These are phyloP conservation scores for Hanseniaspora uvarum DNA, from an alignment of 1,139 yeast genomes.

Conservation along the genomic window DNA sequence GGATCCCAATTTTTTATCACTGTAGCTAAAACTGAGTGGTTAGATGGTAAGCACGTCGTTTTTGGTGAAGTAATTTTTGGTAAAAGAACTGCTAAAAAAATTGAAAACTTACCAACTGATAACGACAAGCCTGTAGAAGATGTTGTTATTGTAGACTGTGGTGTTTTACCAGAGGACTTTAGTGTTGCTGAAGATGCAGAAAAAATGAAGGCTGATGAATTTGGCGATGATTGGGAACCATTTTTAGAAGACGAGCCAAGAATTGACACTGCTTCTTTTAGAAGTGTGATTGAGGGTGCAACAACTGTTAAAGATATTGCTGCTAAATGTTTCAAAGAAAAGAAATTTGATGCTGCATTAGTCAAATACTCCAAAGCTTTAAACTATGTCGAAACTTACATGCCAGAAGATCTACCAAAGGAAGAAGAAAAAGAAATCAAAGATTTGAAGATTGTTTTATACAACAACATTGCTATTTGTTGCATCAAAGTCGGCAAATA, in stretches of 20 bases:
- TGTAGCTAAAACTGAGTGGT: conserved; percentile 60
- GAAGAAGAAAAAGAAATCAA: conserved; percentile 61
- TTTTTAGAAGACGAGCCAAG: conserved; percentile 61
- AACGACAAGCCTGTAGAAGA: conserved; percentile 56
- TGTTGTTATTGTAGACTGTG: conserved; percentile 69
- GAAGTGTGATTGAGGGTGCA: conserved; percentile 58
- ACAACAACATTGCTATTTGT: conserved; percentile 66
- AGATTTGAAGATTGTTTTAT: conserved; percentile 40
- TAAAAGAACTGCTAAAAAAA: conserved; percentile 62
- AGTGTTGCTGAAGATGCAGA: conserved; percentile 38
- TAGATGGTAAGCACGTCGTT: conserved; percentile 92
- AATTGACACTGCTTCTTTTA: conserved; percentile 50
- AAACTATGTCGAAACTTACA: conserved; percentile 54
- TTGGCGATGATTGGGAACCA: conserved; percentile 79
- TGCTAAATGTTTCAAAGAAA: conserved; percentile 59
- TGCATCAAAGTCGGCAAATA: conserved; percentile 57
- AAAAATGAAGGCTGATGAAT: conserved; percentile 46
- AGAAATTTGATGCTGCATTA: conserved; percentile 47
- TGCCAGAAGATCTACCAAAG: conserved; percentile 6
- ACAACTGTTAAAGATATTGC: conserved; percentile 67
- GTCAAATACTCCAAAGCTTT: conserved; percentile 64
- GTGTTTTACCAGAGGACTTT: conserved; percentile 57
- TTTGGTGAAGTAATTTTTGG: conserved; percentile 85
- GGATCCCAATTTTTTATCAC: conserved; percentile 93
- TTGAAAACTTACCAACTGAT: conserved; percentile 59